Percentiles rank a stretch among this genome's conserved stretches.
Conservation (phyloP, 768 basidiomycete genomes). For the Leucocoprinus leucothites region DNA sequence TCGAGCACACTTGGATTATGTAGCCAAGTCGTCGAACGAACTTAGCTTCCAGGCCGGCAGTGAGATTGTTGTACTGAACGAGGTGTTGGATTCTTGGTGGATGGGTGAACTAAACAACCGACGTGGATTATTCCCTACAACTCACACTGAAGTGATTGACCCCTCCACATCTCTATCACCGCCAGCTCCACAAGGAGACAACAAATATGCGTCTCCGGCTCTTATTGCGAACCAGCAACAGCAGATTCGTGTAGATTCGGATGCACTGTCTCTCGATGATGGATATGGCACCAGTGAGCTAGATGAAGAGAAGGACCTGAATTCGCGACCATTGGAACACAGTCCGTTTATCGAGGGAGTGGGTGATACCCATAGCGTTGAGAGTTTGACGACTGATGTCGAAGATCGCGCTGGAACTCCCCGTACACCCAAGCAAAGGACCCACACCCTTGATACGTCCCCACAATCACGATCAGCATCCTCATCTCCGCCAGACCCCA, state of each 20-base stretch:
- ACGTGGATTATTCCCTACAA: slow-evolving; percentile 79
- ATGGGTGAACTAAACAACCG: slow-evolving; percentile 72
- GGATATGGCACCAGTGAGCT: slow-evolving; percentile 30
- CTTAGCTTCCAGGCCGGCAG: slow-evolving; percentile 72
- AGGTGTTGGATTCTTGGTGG: slow-evolving; percentile 91
- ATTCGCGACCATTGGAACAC: slow-evolving; percentile 38
- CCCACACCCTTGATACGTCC: not conserved
- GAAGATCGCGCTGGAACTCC: slow-evolving; percentile 29
- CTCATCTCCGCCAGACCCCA: not conserved
- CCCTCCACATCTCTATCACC: slow-evolving; percentile 2
- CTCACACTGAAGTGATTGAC: slow-evolving; percentile 50
- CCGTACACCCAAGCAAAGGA: not conserved
- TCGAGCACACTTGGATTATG: slow-evolving; percentile 73
- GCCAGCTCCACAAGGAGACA: not conserved
- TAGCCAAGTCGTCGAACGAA: slow-evolving; percentile 67
- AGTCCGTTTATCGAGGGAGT: slow-evolving; percentile 45
- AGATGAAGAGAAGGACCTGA: slow-evolving; percentile 49
- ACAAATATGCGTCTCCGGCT: not conserved
- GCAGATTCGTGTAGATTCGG: slow-evolving; percentile 5
- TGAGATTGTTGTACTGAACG: slow-evolving; percentile 71
- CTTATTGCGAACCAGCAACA: not conserved
- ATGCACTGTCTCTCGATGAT: slow-evolving; percentile 19
- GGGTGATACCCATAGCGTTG: slow-evolving; percentile 24
- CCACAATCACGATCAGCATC: not conserved
- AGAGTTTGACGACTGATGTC: slow-evolving; percentile 42